These are phyloP conservation scores for Rhizopus arrhizus DNA, from an alignment of 371 early-diverging fungal species.

Conservation along the genomic window DNA sequence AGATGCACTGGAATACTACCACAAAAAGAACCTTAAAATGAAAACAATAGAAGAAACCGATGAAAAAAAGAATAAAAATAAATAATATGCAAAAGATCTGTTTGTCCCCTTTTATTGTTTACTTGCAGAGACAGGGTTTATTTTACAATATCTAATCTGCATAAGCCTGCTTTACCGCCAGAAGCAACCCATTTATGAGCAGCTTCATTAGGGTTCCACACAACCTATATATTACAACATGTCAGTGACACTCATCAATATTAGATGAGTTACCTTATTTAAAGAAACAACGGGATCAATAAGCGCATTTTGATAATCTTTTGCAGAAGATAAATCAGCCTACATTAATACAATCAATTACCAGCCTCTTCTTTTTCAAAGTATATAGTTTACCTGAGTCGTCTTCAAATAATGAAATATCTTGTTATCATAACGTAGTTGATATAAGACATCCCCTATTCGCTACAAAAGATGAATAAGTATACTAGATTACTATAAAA, in stretches of 20 bases:
- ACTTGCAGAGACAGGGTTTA: neutral
- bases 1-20: neutral
- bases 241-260: neutral
- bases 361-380: neutral
- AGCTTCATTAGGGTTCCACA: slow-evolving; percentile 30
- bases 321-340: neutral
- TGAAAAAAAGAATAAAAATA: neutral
- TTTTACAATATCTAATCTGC: slow-evolving; percentile 30
- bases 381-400: neutral
- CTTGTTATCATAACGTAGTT: neutral
- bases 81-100: neutral
- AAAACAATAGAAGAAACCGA: slow-evolving; percentile 1
- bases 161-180: slow-evolving; percentile 35
- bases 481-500: too few species aligned
- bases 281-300: slow-evolving; percentile 13
- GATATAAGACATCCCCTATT: slow-evolving; percentile 1
- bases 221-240: slow-evolving; percentile 9
- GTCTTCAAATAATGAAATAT: neutral
- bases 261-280: slow-evolving; percentile 10
- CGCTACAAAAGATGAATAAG: neutral
- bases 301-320: slow-evolving; percentile 4
- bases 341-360: neutral
- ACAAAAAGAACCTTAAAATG: neutral
- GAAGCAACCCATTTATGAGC: slow-evolving; percentile 30
- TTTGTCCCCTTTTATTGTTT: neutral